phyloP scores from a whole-genome alignment of 2,329 filamentous ascomycete genomes.

The Colletotrichum magnum region DNA sequence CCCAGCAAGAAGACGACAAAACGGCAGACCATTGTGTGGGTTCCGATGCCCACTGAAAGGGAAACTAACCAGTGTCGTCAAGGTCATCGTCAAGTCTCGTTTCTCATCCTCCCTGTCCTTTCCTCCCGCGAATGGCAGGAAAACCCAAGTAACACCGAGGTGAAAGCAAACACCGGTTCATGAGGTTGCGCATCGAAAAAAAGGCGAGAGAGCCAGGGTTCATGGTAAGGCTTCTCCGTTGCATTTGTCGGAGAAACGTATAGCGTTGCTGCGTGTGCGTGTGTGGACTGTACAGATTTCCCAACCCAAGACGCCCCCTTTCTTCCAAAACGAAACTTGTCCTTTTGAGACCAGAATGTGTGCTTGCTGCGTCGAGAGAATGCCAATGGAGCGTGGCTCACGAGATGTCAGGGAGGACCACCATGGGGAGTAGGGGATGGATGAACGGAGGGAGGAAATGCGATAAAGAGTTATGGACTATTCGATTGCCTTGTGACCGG shows the following conservation, averaged over 20 bases:
- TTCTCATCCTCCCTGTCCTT: conserved; percentile 13
- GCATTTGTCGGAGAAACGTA: conserved; percentile 38
- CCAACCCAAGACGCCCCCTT: conserved; percentile 50
- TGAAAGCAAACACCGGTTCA: conserved; percentile 38
- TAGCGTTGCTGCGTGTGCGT: conserved; percentile 39
- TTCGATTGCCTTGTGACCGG: conserved; percentile 69
- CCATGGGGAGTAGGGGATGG: conserved; percentile 35
- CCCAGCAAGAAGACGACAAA: conserved; percentile 30
- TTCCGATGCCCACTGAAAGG: conserved; percentile 28
- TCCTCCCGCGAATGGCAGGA: conserved; percentile 20
- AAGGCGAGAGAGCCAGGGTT: conserved; percentile 38
- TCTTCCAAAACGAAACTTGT: conserved; percentile 51
- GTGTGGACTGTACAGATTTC: conserved; percentile 50
- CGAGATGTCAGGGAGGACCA: conserved; percentile 42
- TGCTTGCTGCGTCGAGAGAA: conserved; percentile 41
- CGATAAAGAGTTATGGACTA: conserved; percentile 60
- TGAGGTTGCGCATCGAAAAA: conserved; percentile 26
- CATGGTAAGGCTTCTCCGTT: conserved; percentile 38
- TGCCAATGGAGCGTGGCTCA: conserved; percentile 39
- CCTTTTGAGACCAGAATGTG: conserved; percentile 44
- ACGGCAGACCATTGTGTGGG: conserved; percentile 15
- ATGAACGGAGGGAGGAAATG: conserved; percentile 41
- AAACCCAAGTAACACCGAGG: conserved; percentile 14
- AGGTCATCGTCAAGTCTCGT: conserved; percentile 21
- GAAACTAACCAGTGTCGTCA: conserved; percentile 25